Base-by-base conservation (phyloP, 257 asterid species). In the Solanum infundibuliforme region DNA sequence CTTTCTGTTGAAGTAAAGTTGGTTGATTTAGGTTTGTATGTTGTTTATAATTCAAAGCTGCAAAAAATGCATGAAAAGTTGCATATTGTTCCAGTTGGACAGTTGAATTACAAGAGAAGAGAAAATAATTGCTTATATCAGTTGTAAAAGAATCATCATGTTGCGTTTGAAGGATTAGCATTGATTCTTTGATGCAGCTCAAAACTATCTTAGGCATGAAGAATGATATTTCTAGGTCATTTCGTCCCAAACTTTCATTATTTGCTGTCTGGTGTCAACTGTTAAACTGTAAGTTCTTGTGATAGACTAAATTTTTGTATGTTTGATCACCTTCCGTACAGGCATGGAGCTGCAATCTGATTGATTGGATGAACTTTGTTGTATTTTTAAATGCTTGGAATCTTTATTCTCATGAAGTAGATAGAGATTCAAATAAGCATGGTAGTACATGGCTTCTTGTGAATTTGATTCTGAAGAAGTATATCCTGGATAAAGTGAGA, bases 341-440 rank as follows among this genome's bases (percentile, higher is more conserved):
- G 99, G 97, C 77, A 29, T 90, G 91, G 86, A 89, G 87, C 90
- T 86, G 89, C 6, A 92, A 92, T 85, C 85, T 91, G 83, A 88
- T 93, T 83, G 98, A 94, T 91, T 97, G 98, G 99, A 88, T 95
- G 93, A 95, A 93, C 90, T 96, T 97, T 83, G 88, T 91, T 6
- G 96, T 96, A 73, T 94, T 97, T 88, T 90, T 96, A 87, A 96
- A 97, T 88, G 99, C 99, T 38, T 94, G 98, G 98, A 94, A 94
- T 92, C 93, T 93, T 60, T 88, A 66, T 36, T 91, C 98, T 86
- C 94, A 89, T 23, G 98, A 93, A 91, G 87, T 94, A 25, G 91
- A 89, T 43, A 72, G 65, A 88, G 93, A 85, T 31, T 29, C 84
- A 48, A 66, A 92, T 74, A 55, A 76, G 72, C 86, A 87, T 72